phyloP scores from a whole-genome alignment of 768 basidiomycete species.

The Podaxis sp. region DNA sequence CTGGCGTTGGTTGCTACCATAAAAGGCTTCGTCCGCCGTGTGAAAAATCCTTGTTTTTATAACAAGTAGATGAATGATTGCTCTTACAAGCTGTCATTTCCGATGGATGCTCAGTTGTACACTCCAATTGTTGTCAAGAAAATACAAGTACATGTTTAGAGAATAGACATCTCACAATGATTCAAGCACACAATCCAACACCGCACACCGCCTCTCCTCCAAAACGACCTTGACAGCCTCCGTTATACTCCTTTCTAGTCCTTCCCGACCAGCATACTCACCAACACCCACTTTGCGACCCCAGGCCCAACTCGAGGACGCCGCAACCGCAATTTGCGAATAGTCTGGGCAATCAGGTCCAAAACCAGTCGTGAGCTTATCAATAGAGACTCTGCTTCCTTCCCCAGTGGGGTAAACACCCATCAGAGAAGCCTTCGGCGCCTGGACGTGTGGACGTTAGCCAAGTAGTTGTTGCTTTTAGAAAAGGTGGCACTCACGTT shows the following conservation, averaged over 20 bases:
- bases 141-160: too few relatives aligned
- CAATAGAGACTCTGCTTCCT: slow-evolving; percentile 41
- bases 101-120: too few relatives aligned
- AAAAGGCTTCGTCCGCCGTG: too few relatives aligned
- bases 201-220: slow-evolving; percentile 57
- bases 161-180: not conserved
- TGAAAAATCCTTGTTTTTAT: too few relatives aligned
- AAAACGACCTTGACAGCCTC: slow-evolving; percentile 55
- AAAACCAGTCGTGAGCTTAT: slow-evolving; percentile 57
- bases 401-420: slow-evolving; percentile 57
- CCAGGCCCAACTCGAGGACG: slow-evolving; percentile 59
- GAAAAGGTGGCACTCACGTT: slow-evolving; percentile 29
- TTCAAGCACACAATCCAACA: slow-evolving; percentile 57
- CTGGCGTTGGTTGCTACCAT: too few relatives aligned
- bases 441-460: slow-evolving; percentile 25
- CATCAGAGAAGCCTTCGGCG: slow-evolving; percentile 61
- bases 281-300: slow-evolving; percentile 15
- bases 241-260: slow-evolving; percentile 28
- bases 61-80: too few relatives aligned
- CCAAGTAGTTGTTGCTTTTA: not conserved
- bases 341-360: slow-evolving; percentile 61
- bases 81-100: too few relatives aligned
- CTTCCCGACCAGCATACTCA: slow-evolving; percentile 16
- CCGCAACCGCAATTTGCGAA: slow-evolving; percentile 58
- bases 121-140: too few relatives aligned